Conservation (phyloP, 106 monocot species). For the Vanilla planifolia region DNA sequence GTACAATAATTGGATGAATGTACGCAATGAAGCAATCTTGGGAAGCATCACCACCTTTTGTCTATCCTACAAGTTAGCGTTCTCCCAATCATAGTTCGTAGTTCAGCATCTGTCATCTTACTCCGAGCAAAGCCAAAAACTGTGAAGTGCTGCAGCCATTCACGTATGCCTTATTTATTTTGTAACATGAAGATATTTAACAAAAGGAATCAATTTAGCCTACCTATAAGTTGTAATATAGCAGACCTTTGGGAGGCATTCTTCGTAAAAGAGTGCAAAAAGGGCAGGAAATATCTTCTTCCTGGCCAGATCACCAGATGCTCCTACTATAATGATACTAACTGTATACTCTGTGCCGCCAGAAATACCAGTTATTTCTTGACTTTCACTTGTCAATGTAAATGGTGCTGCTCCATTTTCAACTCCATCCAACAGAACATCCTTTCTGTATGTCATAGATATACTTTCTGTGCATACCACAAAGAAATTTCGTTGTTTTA, state of each 20-base stretch:
- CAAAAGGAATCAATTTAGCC: too few species aligned
- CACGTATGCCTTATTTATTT: neutral
- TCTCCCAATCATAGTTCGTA: constrained; percentile 76
- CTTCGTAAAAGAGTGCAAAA: constrained; percentile 93
- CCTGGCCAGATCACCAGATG: constrained; percentile 93
- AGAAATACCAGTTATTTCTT: too few species aligned
- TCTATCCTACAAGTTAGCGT: constrained; percentile 93
- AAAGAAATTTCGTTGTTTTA: too few species aligned
- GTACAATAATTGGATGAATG: too few species aligned
- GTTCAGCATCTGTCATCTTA: constrained; percentile 85
- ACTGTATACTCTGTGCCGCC: too few species aligned
- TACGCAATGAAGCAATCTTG: too few species aligned
- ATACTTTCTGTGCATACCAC: too few species aligned
- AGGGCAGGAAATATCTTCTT: constrained; percentile 97
- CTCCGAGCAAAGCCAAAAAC: constrained; percentile 90
- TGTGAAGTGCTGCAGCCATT: constrained; percentile 70
- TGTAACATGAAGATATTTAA: neutral
- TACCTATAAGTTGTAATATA: too few species aligned
- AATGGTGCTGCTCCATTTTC: too few species aligned
- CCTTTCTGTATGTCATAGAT: too few species aligned
- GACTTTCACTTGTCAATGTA: too few species aligned
- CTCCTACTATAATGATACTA: constrained; percentile 89
- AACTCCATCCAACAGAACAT: too few species aligned
- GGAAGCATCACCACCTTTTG: constrained; percentile 41
- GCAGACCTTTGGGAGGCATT: constrained; percentile 89